Evolutionary conservation across 352 stramenopile genomes (phyloP).

Genomic region (Pythium aristosporum): DNA sequence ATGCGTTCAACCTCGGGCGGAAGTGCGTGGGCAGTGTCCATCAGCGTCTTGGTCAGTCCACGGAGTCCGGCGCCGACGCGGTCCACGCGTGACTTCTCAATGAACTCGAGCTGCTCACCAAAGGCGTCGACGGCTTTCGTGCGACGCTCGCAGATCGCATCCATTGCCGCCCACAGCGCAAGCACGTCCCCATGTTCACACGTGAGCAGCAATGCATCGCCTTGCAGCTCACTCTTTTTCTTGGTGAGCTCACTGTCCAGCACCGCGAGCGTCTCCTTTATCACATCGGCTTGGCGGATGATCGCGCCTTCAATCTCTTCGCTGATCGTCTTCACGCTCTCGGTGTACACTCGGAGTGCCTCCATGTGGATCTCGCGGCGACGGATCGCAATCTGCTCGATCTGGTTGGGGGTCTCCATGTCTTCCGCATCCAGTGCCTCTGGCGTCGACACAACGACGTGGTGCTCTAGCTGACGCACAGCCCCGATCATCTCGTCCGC

Average conservation of each 20-base stretch:
- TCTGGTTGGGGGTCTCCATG: conserved; percentile 32
- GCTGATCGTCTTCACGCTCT: conserved; percentile 56
- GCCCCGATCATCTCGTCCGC: conserved; percentile 46
- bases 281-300: conserved; percentile 46
- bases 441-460: conserved; percentile 30
- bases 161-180: conserved; percentile 40
- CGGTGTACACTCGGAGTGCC: conserved; percentile 42
- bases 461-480: conserved; percentile 53
- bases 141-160: conserved; percentile 44
- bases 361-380: conserved; percentile 62
- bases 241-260: conserved; percentile 36
- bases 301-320: conserved; percentile 60
- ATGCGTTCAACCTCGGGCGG: conserved; percentile 69
- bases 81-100: conserved; percentile 50
- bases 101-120: conserved; percentile 40
- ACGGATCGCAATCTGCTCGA: conserved; percentile 50
- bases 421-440: conserved; percentile 8
- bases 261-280: conserved; percentile 52
- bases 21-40: conserved; percentile 66
- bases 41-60: conserved; percentile 48
- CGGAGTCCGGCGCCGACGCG: conserved; percentile 42
- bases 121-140: conserved; percentile 44
- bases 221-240: conserved; percentile 25
- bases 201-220: conserved; percentile 38
- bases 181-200: conserved; percentile 39